phyloP scores from a whole-genome alignment of 805 yeast species.

The Candida sakaeoensis region DNA sequence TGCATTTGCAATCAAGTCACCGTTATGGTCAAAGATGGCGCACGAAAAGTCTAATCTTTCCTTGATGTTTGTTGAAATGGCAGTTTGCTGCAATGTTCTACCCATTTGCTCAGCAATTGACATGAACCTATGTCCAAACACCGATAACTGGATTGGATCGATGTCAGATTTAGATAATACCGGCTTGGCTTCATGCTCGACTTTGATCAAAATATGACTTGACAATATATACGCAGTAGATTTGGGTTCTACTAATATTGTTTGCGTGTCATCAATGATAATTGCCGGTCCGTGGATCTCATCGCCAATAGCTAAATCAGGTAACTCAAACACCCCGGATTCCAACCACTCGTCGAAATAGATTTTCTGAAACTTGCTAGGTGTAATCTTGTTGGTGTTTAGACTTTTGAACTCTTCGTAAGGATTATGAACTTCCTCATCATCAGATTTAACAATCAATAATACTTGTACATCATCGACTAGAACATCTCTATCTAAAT shows the following conservation, averaged over 20 bases:
- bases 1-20: constrained; percentile 45
- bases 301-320: constrained; percentile 19
- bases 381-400: neutral
- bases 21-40: constrained; percentile 39
- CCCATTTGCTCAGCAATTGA: constrained; percentile 44
- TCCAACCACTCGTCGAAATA: constrained; percentile 32
- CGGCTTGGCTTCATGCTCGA: constrained; percentile 20
- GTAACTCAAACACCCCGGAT: constrained; percentile 20
- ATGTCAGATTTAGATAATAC: constrained; percentile 24
- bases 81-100: constrained; percentile 40
- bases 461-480: constrained; percentile 38
- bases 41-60: constrained; percentile 45
- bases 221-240: constrained; percentile 27
- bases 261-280: constrained; percentile 33
- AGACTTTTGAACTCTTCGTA: constrained; percentile 28
- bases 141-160: constrained; percentile 38
- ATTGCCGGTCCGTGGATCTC: constrained; percentile 27
- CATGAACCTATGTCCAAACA: constrained; percentile 41
- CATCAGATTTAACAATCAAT: constrained; percentile 60
- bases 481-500: constrained; percentile 29
- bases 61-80: constrained; percentile 43
- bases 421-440: constrained; percentile 50
- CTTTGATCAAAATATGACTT: constrained; percentile 28
- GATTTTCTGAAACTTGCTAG: constrained; percentile 12
- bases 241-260: constrained; percentile 29